Conservation (phyloP, 2,329 filamentous ascomycete genomes). For the Penicillium sp. region DNA sequence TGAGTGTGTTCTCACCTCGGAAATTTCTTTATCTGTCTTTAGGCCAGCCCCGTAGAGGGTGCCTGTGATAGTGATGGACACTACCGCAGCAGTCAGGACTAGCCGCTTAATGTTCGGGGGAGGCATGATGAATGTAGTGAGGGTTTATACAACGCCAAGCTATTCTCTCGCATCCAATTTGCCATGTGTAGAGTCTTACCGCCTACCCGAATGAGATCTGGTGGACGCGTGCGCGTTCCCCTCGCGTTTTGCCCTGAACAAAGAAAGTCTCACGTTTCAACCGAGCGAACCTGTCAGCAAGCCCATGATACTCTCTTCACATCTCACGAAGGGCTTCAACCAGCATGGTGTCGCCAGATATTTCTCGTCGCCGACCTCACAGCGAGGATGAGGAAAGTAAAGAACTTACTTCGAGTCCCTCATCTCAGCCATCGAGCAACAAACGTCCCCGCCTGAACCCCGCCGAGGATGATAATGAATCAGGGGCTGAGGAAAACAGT, state of each 20-base stretch:
- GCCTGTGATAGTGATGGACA: slow-evolving; percentile 55
- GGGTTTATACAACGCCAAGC: slow-evolving; percentile 3
- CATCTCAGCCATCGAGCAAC: slow-evolving; percentile 27
- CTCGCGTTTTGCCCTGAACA: slow-evolving; percentile 17
- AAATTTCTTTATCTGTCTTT: slow-evolving; percentile 52
- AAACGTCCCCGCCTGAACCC: slow-evolving; percentile 34
- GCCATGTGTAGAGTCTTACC: slow-evolving; percentile 19
- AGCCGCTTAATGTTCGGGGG: slow-evolving; percentile 46
- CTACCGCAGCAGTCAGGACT: slow-evolving; percentile 54
- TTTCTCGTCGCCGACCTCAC: slow-evolving; percentile 31
- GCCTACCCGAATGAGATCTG: slow-evolving; percentile 22
- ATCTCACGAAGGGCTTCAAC: slow-evolving; percentile 1
- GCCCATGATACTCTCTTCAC: slow-evolving; percentile 2
- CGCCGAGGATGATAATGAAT: slow-evolving; percentile 20
- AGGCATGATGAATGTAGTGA: slow-evolving; percentile 25
- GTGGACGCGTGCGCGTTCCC: slow-evolving; percentile 28
- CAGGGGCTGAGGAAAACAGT: slow-evolving; percentile 2
- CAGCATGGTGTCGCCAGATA: slow-evolving; percentile 29
- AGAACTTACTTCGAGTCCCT: slow-evolving; percentile 19
- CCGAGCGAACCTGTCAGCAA: slow-evolving; percentile 2
- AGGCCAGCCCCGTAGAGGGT: slow-evolving; percentile 58
- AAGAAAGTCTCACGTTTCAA: slow-evolving; percentile 4
- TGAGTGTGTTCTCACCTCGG: slow-evolving; percentile 44
- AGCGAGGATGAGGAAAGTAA: slow-evolving; percentile 29
- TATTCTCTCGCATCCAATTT: slow-evolving; percentile 6